Base-by-base conservation (phyloP, 1,284 basidiomycete species). In the Austroboletus niveus region DNA sequence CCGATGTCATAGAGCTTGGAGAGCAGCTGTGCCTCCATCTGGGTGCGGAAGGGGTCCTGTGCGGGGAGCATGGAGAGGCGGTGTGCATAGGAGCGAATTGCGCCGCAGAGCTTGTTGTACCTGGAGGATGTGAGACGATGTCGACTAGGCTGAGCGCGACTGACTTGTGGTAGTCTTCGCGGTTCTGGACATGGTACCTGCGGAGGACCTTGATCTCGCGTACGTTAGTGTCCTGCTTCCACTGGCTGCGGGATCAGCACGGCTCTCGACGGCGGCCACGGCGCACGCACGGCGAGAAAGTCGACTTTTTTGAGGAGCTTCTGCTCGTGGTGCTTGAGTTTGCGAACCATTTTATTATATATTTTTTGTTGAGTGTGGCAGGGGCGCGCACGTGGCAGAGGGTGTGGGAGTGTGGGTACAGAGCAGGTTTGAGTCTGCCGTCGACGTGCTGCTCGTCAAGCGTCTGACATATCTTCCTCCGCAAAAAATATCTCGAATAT, bases 1-100 rank as follows among this genome's bases (percentile, higher is more conserved):
- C 96, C 97, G 80, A 97, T 92, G 72, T 99, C 97, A 75, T 98
- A 99, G 54, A 98, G 82, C 72, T 99, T 99, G 59, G 89, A 86
- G 47, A 99, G 82, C 45, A 99, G 78, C 62, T 91, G 86, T 35
- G 75, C 82, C 72, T 99, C 92, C 81, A 92, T 92, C 57, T 87
- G 83, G 14, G 84, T 60, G 22, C 97, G 82, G 72, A 93, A 94
- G 2, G 94, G 90, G 71, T 99, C 96, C 57, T 92, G 84, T 0
- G 94, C 80, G 0, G 96, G 92, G 8, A 99, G 81, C 34, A 94
- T 78, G 36, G 94, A 89, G 52, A 98, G 71, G 22, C 92, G 85
- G 71, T 98, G 93, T 1, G 94, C 89, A 64, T 91, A 85, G 14
- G 88, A 84, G 40, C 94, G 84, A 40, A 98, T 75, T 9, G 88